phyloP scores from a whole-genome alignment of 345 rosid species.

The Gossypium australe region DNA sequence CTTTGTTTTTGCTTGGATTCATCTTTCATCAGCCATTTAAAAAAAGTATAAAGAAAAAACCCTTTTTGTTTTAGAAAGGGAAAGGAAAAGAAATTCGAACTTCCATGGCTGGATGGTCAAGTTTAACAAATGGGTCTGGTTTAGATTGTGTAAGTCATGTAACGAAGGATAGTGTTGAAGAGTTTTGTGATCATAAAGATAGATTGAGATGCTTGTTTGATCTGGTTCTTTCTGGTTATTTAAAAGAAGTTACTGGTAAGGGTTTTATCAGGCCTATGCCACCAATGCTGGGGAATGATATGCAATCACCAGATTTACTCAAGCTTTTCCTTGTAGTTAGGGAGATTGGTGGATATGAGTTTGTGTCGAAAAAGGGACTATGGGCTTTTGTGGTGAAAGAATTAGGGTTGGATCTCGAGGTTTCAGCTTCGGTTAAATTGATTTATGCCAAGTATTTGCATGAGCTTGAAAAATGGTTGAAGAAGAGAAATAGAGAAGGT shows the following conservation, averaged over 20 bases:
- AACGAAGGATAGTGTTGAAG: conserved; percentile 18
- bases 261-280: conserved; percentile 49
- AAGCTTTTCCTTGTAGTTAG: conserved; percentile 52
- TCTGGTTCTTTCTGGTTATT: conserved; percentile 42
- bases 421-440: conserved; percentile 41
- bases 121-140: conserved; percentile 31
- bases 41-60: background rate
- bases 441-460: conserved; percentile 49
- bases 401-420: conserved; percentile 37
- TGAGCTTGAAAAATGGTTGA: conserved; percentile 50
- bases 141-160: conserved; percentile 25
- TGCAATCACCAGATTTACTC: conserved; percentile 50
- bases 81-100: background rate
- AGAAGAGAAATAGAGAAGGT: conserved; percentile 17
- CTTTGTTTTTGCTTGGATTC: background rate
- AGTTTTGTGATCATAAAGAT: conserved; percentile 25
- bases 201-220: conserved; percentile 44
- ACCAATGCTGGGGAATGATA: conserved; percentile 48
- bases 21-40: background rate
- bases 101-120: conserved; percentile 13
- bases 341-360: conserved; percentile 53
- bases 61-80: background rate
- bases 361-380: conserved; percentile 41
- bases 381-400: conserved; percentile 52
- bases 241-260: conserved; percentile 32